phyloP scores from a whole-genome alignment of 495 filamentous ascomycete species.

The Lasiosphaeria miniovina region DNA sequence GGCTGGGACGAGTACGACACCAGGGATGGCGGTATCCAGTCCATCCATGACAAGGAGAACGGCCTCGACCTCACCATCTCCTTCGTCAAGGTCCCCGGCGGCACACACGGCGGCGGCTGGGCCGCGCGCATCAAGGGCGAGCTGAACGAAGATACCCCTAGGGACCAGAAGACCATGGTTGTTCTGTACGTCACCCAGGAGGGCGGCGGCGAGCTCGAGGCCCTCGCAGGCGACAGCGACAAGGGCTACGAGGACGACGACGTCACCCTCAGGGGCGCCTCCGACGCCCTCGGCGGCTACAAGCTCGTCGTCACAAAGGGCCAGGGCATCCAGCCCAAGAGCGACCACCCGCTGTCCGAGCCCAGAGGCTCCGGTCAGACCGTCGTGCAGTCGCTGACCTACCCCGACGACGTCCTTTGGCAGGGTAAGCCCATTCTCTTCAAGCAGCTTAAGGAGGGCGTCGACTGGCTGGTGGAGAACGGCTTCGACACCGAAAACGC shows the following conservation, averaged over 20 bases:
- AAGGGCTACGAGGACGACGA: conserved; percentile 63
- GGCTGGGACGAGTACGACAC: conserved; percentile 97
- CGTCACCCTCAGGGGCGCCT: conserved; percentile 72
- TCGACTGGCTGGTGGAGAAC: conserved; percentile 62
- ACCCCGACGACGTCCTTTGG: conserved; percentile 74
- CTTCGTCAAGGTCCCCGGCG: conserved; percentile 91
- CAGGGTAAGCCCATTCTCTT: conserved; percentile 83
- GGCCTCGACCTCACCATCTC: conserved; percentile 84
- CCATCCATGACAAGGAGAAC: conserved; percentile 85
- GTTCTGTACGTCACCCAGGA: conserved; percentile 81
- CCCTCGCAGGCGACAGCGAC: conserved; percentile 47
- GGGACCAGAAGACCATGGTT: conserved; percentile 68
- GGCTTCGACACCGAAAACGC: conserved; percentile 67
- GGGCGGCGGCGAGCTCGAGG: conserved; percentile 62
- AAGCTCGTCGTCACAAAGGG: conserved; percentile 73
- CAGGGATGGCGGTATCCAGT: conserved; percentile 79
- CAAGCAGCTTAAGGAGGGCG: conserved; percentile 68
- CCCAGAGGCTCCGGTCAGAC: conserved; percentile 68
- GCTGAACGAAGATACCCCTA: conserved; percentile 62
- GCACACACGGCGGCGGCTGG: conserved; percentile 86
- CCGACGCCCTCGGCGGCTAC: conserved; percentile 77
- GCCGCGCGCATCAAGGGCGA: conserved; percentile 81
- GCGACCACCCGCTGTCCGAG: conserved; percentile 58
- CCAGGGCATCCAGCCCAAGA: conserved; percentile 57
- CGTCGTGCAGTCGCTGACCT: conserved; percentile 65